Evolutionary conservation across 179 eudicot genomes (phyloP), one percentile per base, ranked within the genome.

Genomic region (Silene vulgaris): DNA sequence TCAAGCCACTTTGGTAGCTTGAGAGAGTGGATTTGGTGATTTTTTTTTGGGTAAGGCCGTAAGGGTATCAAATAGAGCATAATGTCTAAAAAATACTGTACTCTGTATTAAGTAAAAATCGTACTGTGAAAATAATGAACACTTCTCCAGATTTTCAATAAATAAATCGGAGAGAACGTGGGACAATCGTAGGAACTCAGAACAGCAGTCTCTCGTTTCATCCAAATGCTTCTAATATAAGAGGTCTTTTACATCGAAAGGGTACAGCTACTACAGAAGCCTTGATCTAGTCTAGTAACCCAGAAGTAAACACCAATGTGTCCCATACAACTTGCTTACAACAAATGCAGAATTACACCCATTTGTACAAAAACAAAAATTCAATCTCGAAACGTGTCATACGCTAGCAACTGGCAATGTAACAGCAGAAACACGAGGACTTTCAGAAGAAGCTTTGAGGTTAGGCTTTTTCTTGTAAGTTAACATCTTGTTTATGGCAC

Each of bases 401-500:
- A n/a, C 61, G 28, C 62, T 69, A 77, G 61, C 75, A 45, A 78
- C 75, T 75, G 80, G 57, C 14, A 35, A 68, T 69, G 75, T 60
- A 74, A 48, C 76, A 30, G 82, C 82, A 73, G 82, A 62, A 8
- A 62, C 73, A 48, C 54, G 50, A 75, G 82, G 68, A 40, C 60
- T 75, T 26, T 35, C 84, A 20, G 48, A 75, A 8, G 79, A 63
- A 26, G 16, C 77, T 80, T 54, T 78, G 35, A 56, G 74, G 43
- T 1, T 56, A 35, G 75, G 71, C 77, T 78, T 80, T 30, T 73
- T 90, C 79, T 82, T 74, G 84, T 84, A 86, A 19, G 94, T 87
- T 71, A 94, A 71, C 90, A 92, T 85, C 91, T 90, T 94, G 89
- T 94, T 94, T 52, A 94, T 69, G 6, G 98, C 97, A 85, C 91